Evolutionary conservation across 164 flowering plant genomes (phyloP).

Genomic region (Umbilicus rupestris): DNA sequence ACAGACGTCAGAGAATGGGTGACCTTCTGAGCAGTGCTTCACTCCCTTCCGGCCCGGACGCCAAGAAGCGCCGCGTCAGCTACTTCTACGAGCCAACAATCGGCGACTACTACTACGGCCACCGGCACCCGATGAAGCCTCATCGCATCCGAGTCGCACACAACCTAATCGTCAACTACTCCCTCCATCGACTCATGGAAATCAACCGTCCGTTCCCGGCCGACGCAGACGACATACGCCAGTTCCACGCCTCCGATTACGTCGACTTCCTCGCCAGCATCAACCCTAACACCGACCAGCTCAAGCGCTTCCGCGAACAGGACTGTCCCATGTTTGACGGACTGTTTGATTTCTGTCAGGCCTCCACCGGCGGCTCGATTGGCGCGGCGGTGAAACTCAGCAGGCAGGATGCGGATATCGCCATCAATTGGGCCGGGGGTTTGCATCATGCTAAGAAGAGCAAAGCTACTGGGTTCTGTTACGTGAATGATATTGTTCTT

Average conservation of each 20-base stretch:
- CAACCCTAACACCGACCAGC: constrained; percentile 25
- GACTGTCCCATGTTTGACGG: constrained; percentile 62
- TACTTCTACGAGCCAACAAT: constrained; percentile 60
- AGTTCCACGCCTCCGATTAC: constrained; percentile 38
- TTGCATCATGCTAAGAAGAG: constrained; percentile 54
- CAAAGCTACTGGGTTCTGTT: constrained; percentile 60
- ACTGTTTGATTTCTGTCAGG: constrained; percentile 40
- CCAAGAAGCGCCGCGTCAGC: constrained; percentile 14
- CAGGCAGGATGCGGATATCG: constrained; percentile 40
- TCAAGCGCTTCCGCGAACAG: constrained; percentile 44
- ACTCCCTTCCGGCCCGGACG: too few species aligned
- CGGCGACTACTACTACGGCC: constrained; percentile 61
- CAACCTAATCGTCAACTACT: constrained; percentile 41
- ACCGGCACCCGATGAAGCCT: constrained; percentile 68
- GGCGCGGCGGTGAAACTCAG: constrained; percentile 50
- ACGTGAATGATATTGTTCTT: constrained; percentile 52
- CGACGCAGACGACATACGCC: constrained; percentile 29
- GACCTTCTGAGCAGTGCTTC: too few species aligned
- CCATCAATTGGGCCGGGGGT: constrained; percentile 61
- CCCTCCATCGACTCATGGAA: constrained; percentile 45
- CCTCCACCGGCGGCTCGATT: constrained; percentile 45
- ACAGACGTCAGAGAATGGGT: too few species aligned
- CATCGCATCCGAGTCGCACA: constrained; percentile 60
- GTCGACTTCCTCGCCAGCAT: constrained; percentile 41
- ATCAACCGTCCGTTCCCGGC: constrained; percentile 44